phyloP scores from a whole-genome alignment of 805 yeast species.

The Cyberlindnera xylosilytica region DNA sequence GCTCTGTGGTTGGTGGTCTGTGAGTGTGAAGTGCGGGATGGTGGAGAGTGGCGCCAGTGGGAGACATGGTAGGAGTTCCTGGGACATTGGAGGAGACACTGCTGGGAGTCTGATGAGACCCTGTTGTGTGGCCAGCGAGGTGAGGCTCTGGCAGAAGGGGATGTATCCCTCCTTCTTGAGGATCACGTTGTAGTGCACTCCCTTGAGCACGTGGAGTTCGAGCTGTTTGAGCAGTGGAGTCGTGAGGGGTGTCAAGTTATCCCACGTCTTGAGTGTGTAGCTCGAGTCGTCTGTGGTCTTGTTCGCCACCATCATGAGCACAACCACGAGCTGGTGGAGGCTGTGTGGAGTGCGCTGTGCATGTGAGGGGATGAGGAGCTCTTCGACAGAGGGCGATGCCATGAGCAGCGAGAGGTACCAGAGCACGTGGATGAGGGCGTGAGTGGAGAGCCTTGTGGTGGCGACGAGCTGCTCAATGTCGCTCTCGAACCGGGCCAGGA shows the following conservation, averaged over 20 bases:
- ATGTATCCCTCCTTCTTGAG: slow-evolving; percentile 11
- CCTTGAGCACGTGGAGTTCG: slow-evolving; percentile 22
- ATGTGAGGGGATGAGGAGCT: background rate
- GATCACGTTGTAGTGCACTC: slow-evolving; percentile 24
- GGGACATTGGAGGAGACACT: slow-evolving; percentile 6
- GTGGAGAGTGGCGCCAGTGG: background rate
- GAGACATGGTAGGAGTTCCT: slow-evolving; percentile 4
- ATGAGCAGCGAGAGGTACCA: slow-evolving; percentile 19
- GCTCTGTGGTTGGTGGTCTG: background rate
- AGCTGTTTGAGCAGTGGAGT: slow-evolving; percentile 13
- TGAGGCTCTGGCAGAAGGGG: slow-evolving; percentile 14
- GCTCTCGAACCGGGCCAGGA: background rate
- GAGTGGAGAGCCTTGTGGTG: slow-evolving; percentile 20
- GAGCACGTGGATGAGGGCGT: slow-evolving; percentile 18
- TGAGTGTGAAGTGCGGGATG: background rate
- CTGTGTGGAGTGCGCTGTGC: slow-evolving; percentile 4
- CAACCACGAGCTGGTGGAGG: slow-evolving; percentile 29
- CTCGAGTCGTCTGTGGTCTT: slow-evolving; percentile 48
- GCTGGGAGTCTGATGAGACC: slow-evolving; percentile 5
- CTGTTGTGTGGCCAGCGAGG: slow-evolving; percentile 5
- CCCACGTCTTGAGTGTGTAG: slow-evolving; percentile 51
- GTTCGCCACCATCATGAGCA: slow-evolving; percentile 35
- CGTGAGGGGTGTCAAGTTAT: slow-evolving; percentile 24
- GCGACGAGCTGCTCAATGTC: slow-evolving; percentile 16
- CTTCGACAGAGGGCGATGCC: slow-evolving; percentile 1